Evolutionary conservation across 371 early-diverging fungal genomes (phyloP).

Genomic region (Rhizomucor pusillus): DNA sequence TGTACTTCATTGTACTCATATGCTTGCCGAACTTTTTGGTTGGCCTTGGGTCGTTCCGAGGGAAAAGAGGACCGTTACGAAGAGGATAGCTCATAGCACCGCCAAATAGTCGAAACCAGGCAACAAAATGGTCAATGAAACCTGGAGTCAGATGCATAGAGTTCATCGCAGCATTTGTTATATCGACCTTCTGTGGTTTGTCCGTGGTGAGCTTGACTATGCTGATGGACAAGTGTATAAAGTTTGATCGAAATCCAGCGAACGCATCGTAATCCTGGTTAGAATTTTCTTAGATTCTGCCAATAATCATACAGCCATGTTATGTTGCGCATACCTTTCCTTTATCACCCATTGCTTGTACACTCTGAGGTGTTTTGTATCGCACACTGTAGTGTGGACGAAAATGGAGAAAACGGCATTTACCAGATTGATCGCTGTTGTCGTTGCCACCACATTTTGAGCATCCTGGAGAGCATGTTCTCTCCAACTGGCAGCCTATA

Average conservation of each 20-base stretch:
- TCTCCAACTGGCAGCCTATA: slow-evolving; percentile 41
- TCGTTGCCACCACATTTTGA: slow-evolving; percentile 42
- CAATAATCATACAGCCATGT: neutral
- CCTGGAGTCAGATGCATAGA: slow-evolving; percentile 46
- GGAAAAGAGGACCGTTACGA: slow-evolving; percentile 39
- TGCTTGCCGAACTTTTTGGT: slow-evolving; percentile 40
- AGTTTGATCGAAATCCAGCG: slow-evolving; percentile 63
- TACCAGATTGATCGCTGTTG: slow-evolving; percentile 7
- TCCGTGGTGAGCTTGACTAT: slow-evolving; percentile 28
- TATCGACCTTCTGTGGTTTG: slow-evolving; percentile 16
- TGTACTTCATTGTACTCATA: slow-evolving; percentile 49
- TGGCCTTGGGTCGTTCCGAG: slow-evolving; percentile 21
- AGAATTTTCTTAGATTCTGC: neutral
- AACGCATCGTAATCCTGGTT: slow-evolving; percentile 56
- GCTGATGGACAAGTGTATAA: slow-evolving; percentile 60
- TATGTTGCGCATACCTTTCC: slow-evolving; percentile 26
- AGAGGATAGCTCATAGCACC: slow-evolving; percentile 43
- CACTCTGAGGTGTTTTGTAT: slow-evolving; percentile 45
- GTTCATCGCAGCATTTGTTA: slow-evolving; percentile 27
- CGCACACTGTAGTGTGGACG: slow-evolving; percentile 53
- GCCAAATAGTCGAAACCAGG: slow-evolving; percentile 44
- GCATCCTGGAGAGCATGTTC: slow-evolving; percentile 23
- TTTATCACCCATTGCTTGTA: slow-evolving; percentile 14
- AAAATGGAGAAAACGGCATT: slow-evolving; percentile 40
- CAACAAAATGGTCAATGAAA: slow-evolving; percentile 36